Evolutionary conservation across 148 eudicot species (phyloP).

Genomic region (Nepenthes mirabilis): DNA sequence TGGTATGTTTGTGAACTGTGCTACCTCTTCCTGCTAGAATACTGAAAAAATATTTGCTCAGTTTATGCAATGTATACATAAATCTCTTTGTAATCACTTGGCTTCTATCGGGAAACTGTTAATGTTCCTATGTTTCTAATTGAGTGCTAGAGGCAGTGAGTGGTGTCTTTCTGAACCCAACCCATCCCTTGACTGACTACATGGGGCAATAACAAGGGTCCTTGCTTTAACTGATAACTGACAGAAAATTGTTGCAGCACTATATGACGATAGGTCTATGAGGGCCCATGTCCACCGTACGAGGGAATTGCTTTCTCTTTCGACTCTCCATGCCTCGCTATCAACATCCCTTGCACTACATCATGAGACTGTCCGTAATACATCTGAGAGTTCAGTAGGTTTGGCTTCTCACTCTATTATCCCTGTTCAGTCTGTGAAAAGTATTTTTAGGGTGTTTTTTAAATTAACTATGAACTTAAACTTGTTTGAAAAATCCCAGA

Average conservation of each 20-base stretch:
- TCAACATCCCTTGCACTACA: constrained; percentile 86
- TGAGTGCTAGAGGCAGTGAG: not conserved
- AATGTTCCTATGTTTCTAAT: too few species aligned
- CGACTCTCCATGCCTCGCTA: constrained; percentile 72
- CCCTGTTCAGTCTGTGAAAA: not conserved
- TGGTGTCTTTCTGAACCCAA: not conserved
- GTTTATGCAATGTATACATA: too few species aligned
- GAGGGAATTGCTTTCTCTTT: constrained; percentile 84
- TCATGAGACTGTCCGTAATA: constrained; percentile 48
- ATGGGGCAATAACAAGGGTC: not conserved
- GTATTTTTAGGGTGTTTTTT: too few species aligned
- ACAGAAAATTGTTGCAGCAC: constrained; percentile 38
- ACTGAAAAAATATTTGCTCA: too few species aligned
- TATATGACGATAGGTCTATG: constrained; percentile 90
- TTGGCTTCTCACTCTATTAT: constrained; percentile 5
- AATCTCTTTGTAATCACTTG: too few species aligned
- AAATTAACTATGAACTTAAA: too few species aligned
- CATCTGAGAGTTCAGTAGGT: constrained; percentile 61
- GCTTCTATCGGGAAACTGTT: too few species aligned
- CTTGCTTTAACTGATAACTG: constrained; percentile 7
- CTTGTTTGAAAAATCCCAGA: too few species aligned
- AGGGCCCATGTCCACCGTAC: constrained; percentile 96
- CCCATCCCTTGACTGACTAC: not conserved
- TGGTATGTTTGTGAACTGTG: constrained; percentile 32
- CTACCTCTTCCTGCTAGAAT: not conserved